Conservation (phyloP, 768 basidiomycete species). For the Sporobolomyces pararoseus region DNA sequence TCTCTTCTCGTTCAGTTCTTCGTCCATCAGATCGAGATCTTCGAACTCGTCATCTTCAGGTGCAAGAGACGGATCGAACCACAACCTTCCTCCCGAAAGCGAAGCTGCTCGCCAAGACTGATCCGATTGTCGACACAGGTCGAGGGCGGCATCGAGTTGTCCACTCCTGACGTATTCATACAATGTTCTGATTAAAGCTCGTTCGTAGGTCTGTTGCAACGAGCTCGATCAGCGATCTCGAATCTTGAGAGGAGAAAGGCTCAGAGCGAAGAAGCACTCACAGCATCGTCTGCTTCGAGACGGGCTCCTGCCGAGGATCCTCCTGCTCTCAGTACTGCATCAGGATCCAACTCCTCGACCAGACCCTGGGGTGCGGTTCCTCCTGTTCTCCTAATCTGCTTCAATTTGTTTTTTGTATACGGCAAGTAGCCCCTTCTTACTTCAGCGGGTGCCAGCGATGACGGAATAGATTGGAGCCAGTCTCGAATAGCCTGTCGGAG, state of each 20-base stretch:
- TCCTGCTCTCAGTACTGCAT: conserved; percentile 64
- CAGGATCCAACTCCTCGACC: conserved; percentile 73
- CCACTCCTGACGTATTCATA: conserved; percentile 81
- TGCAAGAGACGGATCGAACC: conserved; percentile 65
- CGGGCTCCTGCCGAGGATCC: conserved; percentile 46
- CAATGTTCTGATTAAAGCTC: conserved; percentile 67
- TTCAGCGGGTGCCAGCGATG: conserved; percentile 63
- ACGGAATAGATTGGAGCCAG: conserved; percentile 64
- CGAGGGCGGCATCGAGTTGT: conserved; percentile 75
- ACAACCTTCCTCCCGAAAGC: conserved; percentile 74
- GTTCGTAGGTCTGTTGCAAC: conserved; percentile 80
- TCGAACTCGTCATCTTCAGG: conserved; percentile 48
- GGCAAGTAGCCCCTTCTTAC: conserved; percentile 72
- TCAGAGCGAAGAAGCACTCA: conserved; percentile 50
- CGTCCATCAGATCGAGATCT: conserved; percentile 50
- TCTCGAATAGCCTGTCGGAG: conserved; percentile 59
- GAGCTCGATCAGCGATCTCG: not conserved
- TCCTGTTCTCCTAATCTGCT: conserved; percentile 62
- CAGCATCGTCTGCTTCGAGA: conserved; percentile 73
- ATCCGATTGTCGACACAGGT: conserved; percentile 72
- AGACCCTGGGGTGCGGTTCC: conserved; percentile 52
- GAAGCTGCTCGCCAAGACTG: conserved; percentile 91
- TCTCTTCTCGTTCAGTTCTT: conserved; percentile 51
- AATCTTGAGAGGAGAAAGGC: not conserved
- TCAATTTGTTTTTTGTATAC: conserved; percentile 66